Evolutionary conservation across 1,284 basidiomycete genomes (phyloP).

Genomic region (Ceratobasidium sp.): DNA sequence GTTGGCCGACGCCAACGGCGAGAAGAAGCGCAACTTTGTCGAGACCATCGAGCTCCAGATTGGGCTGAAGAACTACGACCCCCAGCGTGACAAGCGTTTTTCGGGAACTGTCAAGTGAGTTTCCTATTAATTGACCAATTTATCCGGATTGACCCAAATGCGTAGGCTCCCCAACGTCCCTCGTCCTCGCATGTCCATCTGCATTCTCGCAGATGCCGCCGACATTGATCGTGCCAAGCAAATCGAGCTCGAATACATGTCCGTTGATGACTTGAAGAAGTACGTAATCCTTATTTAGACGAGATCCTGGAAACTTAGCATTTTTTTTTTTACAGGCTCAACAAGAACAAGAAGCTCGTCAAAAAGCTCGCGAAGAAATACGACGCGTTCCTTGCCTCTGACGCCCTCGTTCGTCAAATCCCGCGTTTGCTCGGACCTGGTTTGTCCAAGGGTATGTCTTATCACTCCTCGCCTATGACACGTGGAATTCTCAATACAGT

Average conservation of each 20-base stretch:
- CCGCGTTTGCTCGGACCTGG: constrained; percentile 99
- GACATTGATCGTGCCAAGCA: constrained; percentile 99
- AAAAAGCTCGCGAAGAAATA: constrained; percentile 99
- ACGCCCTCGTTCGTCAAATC: constrained; percentile 99
- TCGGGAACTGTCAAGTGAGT: constrained; percentile 93
- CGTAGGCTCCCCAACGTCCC: constrained; percentile 92
- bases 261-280: constrained; percentile 99
- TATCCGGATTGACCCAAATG: constrained; percentile 9
- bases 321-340: constrained; percentile 69
- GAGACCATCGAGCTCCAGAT: constrained; percentile 97
- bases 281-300: constrained; percentile 52
- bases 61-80: constrained; percentile 98
- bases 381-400: constrained; percentile 98
- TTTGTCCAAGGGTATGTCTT: constrained; percentile 88
- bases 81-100: constrained; percentile 95
- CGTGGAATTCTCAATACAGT: neutral
- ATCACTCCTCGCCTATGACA: neutral
- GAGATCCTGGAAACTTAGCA: neutral
- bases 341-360: constrained; percentile 99
- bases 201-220: constrained; percentile 98
- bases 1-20: constrained; percentile 76
- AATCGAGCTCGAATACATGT: constrained; percentile 98
- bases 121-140: neutral
- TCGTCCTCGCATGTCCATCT: constrained; percentile 98
- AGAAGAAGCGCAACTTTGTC: constrained; percentile 88